Conservation (phyloP, 2,329 filamentous ascomycete genomes). For the Fusarium brachygibbosum region DNA sequence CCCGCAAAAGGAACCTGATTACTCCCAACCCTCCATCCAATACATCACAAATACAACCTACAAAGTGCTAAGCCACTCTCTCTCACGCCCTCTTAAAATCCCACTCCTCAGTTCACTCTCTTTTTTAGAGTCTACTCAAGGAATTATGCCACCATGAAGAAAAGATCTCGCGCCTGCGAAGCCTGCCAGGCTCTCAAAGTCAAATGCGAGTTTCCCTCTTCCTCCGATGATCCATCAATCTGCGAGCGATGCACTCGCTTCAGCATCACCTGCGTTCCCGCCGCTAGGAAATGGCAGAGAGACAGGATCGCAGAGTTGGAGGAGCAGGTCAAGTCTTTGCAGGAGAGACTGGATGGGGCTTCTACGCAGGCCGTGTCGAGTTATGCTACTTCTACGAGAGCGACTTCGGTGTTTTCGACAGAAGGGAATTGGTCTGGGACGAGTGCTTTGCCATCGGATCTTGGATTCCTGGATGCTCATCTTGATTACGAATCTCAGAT, state of each 20-base stretch:
- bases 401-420: constrained; percentile 22
- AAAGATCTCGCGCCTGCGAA: constrained; percentile 38
- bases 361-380: constrained; percentile 10
- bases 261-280: constrained; percentile 24
- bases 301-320: constrained; percentile 31
- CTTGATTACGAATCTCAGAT: constrained; percentile 25
- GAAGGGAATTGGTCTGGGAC: constrained; percentile 3
- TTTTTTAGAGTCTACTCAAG: neutral
- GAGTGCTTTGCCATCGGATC: neutral
- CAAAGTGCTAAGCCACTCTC: constrained; percentile 19
- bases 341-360: constrained; percentile 13
- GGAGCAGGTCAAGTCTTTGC: constrained; percentile 26
- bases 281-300: constrained; percentile 31
- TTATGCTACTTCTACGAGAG: constrained; percentile 18
- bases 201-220: constrained; percentile 27
- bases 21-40: neutral
- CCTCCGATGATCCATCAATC: neutral
- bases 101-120: neutral
- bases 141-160: constrained; percentile 16
- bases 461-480: constrained; percentile 20
- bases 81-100: neutral
- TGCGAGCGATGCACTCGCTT: constrained; percentile 32
- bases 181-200: constrained; percentile 37
- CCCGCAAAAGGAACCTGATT: constrained; percentile 3
- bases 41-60: constrained; percentile 2